Evolutionary conservation across 176 grass and related monocot species (phyloP).

Genomic region (Aegilops bicornis): DNA sequence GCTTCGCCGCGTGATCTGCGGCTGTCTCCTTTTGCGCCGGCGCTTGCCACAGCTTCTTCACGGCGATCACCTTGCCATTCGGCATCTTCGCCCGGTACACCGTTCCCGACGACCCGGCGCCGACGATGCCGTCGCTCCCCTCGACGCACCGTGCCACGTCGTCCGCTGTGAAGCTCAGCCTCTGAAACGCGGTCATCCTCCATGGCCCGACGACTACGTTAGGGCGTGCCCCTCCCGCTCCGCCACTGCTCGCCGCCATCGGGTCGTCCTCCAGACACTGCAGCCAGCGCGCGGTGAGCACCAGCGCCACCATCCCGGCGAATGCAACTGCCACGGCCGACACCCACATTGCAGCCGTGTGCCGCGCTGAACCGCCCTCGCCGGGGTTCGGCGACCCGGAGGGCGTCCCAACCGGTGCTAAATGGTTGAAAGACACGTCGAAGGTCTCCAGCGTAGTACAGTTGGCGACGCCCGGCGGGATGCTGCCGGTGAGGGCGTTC

Average conservation of each 20-base stretch:
- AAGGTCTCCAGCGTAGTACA: conserved; percentile 84
- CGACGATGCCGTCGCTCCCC: conserved; percentile 67
- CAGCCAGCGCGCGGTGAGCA: conserved; percentile 57
- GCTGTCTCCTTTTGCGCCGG: conserved; percentile 42
- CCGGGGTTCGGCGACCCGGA: background rate
- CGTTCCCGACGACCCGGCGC: conserved; percentile 72
- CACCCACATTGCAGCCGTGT: conserved; percentile 49
- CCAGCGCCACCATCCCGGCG: conserved; percentile 62
- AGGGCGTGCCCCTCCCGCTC: background rate
- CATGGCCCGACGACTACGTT: conserved; percentile 33
- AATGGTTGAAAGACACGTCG: conserved; percentile 77
- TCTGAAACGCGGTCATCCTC: conserved; percentile 81
- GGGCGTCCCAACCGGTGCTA: conserved; percentile 31
- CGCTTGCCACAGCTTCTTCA: conserved; percentile 83
- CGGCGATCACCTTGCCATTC: conserved; percentile 68
- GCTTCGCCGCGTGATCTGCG: background rate
- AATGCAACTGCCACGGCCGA: conserved; percentile 59
- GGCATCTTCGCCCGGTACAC: conserved; percentile 96
- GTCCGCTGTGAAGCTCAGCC: conserved; percentile 74
- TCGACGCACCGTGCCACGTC: conserved; percentile 65
- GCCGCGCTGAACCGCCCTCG: conserved; percentile 6
- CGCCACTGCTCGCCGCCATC: background rate
- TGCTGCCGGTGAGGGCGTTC: conserved; percentile 63
- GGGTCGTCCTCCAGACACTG: conserved; percentile 33
- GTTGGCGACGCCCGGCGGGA: conserved; percentile 64